phyloP scores from a whole-genome alignment of 495 filamentous ascomycete genomes.

The Hyaloscypha finlandica region DNA sequence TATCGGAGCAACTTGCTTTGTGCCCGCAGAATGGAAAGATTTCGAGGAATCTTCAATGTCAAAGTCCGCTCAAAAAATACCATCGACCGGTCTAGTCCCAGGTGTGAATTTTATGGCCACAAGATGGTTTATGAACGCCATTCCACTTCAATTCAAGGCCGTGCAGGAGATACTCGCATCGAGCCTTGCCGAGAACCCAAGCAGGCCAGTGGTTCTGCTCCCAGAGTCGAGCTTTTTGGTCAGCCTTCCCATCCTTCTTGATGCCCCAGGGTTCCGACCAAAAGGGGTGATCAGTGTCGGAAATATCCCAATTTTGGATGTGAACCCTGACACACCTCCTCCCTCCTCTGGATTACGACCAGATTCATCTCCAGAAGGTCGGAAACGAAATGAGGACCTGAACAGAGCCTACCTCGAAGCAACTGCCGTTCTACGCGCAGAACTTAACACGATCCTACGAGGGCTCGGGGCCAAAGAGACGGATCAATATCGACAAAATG shows the following conservation, averaged over 20 bases:
- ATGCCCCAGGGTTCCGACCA: neutral
- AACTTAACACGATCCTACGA: neutral
- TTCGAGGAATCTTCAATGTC: neutral
- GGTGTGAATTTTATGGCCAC: neutral
- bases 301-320: neutral
- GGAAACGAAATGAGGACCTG: neutral
- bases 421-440: neutral
- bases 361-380: neutral
- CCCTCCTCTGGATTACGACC: neutral
- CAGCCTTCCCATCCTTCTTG: neutral
- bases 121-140: neutral
- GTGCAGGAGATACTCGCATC: neutral
- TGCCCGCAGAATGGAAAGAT: neutral
- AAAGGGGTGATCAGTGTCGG: neutral
- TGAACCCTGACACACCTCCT: neutral
- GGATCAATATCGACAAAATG: neutral
- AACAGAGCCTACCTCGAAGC: neutral
- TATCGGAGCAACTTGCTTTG: slow-evolving; percentile 3
- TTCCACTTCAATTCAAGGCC: neutral
- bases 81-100: neutral
- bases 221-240: neutral
- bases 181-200: neutral
- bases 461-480: neutral
- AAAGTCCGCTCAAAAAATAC: neutral
- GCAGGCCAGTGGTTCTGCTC: neutral